Evolutionary conservation across 2,329 filamentous ascomycete species (phyloP), one percentile per base, ranked within the genome.

Genomic region (Hymenoscyphus occultus): DNA sequence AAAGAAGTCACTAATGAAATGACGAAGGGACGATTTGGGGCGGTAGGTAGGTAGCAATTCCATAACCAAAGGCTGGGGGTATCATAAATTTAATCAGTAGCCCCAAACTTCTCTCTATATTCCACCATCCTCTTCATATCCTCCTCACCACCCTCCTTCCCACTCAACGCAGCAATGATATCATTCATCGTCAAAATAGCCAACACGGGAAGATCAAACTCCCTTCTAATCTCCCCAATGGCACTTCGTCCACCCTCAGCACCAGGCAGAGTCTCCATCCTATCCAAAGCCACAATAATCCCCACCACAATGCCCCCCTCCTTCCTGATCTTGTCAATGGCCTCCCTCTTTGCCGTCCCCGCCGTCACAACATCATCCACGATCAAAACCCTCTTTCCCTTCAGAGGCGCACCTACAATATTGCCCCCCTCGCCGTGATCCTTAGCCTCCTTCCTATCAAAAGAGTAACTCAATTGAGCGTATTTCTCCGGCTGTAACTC

Each of bases 301-400:
- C 93, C 94, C 3, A 90, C 90, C 28, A 98, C 87, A 60, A 85
- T 86, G 1, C 94, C 95, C 2, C 94, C 95, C 76, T 96, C 90
- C 72, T 86, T 86, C 72, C 87, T 84, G 76, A 98, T 97, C 78
- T 97, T 95, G 63, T 87, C 87, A 67, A 98, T 93, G 14, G 94
- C 92, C 78, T 98, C 93, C 65, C 93, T 85, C 80, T 97, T 93
- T 51, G 95, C 95, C 1, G 93, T 98, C 35, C 95, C 95, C 0
- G 93, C 94, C 0, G 93, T 97, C 74, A 98, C 94, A 64, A 99
- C 94, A 79, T 98, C 95, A 81, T 99, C 95, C 51, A 99, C 89
- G 71, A 99, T 91, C 40, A 99, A 83, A 16, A 97, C 87, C 67
- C 85, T 86, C 84, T 95, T 93, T 62, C 91, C 93, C 79, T 90